Evolutionary conservation across 1,139 yeast genomes (phyloP).

Genomic region (Groenewaldozyma sp.): DNA sequence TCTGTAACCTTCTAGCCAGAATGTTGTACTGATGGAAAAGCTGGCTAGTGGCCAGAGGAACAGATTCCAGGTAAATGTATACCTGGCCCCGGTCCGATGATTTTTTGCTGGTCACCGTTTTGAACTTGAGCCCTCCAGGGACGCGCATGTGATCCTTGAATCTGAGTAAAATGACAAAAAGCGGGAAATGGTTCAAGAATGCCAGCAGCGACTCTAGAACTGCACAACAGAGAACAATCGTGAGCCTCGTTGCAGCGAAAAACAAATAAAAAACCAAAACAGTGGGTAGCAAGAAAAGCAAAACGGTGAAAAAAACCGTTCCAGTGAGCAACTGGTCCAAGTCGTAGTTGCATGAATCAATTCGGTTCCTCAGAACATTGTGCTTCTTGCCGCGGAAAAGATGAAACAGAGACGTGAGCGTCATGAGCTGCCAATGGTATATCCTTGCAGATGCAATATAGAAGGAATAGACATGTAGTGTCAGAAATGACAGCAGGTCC

Average conservation of each 20-base stretch:
- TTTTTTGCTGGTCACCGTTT: neutral
- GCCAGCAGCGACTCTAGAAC: constrained; percentile 55
- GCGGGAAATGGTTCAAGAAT: constrained; percentile 70
- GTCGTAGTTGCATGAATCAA: constrained; percentile 76
- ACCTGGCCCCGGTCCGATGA: constrained; percentile 5
- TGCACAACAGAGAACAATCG: constrained; percentile 43
- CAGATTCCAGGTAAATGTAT: constrained; percentile 32
- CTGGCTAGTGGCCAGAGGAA: constrained; percentile 36
- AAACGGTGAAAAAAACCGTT: constrained; percentile 73
- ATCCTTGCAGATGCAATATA: constrained; percentile 72
- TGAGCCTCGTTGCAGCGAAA: constrained; percentile 53
- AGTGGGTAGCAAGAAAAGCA: constrained; percentile 76
- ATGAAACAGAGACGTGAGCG: constrained; percentile 67
- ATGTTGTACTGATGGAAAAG: constrained; percentile 43
- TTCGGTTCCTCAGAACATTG: constrained; percentile 73
- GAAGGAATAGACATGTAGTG: constrained; percentile 68
- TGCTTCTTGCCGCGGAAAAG: constrained; percentile 84
- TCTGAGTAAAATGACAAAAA: constrained; percentile 70
- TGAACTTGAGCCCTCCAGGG: constrained; percentile 59
- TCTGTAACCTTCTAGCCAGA: constrained; percentile 33
- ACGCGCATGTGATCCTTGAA: constrained; percentile 73
- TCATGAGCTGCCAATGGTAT: constrained; percentile 63
- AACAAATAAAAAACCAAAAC: constrained; percentile 74
- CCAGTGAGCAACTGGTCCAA: constrained; percentile 84
- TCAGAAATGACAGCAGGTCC: constrained; percentile 54